Conservation (phyloP, 371 early-diverging fungal genomes). For the Batkoa obscura region DNA sequence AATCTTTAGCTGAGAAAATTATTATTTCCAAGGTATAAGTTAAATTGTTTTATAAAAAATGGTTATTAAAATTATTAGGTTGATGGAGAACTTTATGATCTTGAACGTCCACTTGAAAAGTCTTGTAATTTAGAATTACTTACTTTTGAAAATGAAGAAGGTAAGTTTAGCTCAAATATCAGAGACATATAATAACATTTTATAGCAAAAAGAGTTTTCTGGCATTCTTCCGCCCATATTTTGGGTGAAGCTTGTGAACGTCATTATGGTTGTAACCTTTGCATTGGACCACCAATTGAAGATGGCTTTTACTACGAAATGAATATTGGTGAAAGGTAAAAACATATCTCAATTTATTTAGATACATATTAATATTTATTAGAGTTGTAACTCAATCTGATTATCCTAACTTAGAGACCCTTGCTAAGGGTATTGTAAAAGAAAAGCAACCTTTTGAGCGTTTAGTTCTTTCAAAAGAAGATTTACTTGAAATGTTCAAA, state of each 20-base stretch:
- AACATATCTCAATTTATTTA: neutral
- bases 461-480: slow-evolving; percentile 68
- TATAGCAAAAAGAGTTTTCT: slow-evolving; percentile 77
- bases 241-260: slow-evolving; percentile 96
- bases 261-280: slow-evolving; percentile 91
- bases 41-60: neutral
- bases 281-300: slow-evolving; percentile 96
- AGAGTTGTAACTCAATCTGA: slow-evolving; percentile 61
- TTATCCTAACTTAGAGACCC: slow-evolving; percentile 68
- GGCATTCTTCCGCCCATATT: slow-evolving; percentile 99
- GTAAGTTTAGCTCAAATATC: slow-evolving; percentile 11
- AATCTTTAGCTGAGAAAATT: slow-evolving; percentile 74
- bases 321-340: slow-evolving; percentile 46
- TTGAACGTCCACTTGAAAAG: slow-evolving; percentile 67
- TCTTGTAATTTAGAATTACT: slow-evolving; percentile 75
- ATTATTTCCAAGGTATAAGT: slow-evolving; percentile 82
- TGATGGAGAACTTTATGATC: slow-evolving; percentile 86
- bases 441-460: slow-evolving; percentile 95
- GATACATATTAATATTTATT: neutral
- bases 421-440: slow-evolving; percentile 72
- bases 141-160: slow-evolving; percentile 91
- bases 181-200: neutral
- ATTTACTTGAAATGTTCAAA: slow-evolving; percentile 93
- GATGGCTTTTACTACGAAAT: slow-evolving; percentile 99
- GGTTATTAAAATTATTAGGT: slow-evolving; percentile 11